Conservation (phyloP, 805 yeast genomes). For the Priceomyces medius region DNA sequence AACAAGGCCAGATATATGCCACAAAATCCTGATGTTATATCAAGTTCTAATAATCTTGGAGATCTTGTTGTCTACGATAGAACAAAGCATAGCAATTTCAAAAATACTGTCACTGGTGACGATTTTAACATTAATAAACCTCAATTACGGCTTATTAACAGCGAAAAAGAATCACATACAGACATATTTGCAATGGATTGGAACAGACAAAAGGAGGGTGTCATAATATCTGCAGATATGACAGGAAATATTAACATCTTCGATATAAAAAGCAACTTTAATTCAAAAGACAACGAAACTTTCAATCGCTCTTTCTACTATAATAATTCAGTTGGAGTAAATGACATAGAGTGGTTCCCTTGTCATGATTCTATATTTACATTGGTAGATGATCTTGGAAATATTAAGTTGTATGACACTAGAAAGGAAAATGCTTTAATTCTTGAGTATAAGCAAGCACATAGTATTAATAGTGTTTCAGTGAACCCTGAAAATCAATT, state of each 20-base stretch:
- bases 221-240: slow-evolving; percentile 57
- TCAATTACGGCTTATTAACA: slow-evolving; percentile 48
- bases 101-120: slow-evolving; percentile 21
- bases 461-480: slow-evolving; percentile 56
- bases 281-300: slow-evolving; percentile 14
- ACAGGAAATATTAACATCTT: slow-evolving; percentile 65
- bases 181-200: slow-evolving; percentile 77
- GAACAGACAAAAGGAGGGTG: slow-evolving; percentile 65
- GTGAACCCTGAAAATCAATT: slow-evolving; percentile 57
- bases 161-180: slow-evolving; percentile 22
- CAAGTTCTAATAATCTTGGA: slow-evolving; percentile 69
- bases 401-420: slow-evolving; percentile 52
- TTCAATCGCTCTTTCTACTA: slow-evolving; percentile 13
- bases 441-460: slow-evolving; percentile 11
- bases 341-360: slow-evolving; percentile 70
- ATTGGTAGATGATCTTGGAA: slow-evolving; percentile 64
- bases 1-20: slow-evolving; percentile 76
- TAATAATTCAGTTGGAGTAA: slow-evolving; percentile 50
- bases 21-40: slow-evolving; percentile 80
- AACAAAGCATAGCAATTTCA: slow-evolving; percentile 63
- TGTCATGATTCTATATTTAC: slow-evolving; percentile 61
- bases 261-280: slow-evolving; percentile 54
- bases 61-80: slow-evolving; percentile 69
- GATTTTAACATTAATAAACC: slow-evolving; percentile 39
- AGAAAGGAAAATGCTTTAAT: slow-evolving; percentile 28